phyloP scores from a whole-genome alignment of 2,329 filamentous ascomycete genomes.

The Erysiphe pulchra region DNA sequence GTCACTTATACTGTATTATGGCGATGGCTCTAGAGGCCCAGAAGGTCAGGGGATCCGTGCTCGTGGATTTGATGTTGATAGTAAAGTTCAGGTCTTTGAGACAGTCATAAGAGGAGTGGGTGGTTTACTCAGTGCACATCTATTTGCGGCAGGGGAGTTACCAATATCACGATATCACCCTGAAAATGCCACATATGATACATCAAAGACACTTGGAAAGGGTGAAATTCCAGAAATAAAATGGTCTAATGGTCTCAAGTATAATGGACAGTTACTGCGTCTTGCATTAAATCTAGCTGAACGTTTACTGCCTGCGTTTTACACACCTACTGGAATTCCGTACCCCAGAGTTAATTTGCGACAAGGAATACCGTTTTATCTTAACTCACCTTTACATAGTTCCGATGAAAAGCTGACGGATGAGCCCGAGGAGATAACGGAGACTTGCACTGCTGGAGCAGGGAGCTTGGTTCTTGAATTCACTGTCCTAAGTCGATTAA shows the following conservation, averaged over 20 bases:
- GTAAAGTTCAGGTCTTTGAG: slow-evolving; percentile 96
- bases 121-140: slow-evolving; percentile 71
- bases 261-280: slow-evolving; percentile 75
- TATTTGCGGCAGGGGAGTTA: slow-evolving; percentile 76
- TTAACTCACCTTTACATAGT: slow-evolving; percentile 55
- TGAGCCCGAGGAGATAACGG: slow-evolving; percentile 43
- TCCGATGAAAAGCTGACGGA: slow-evolving; percentile 17
- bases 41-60: slow-evolving; percentile 45
- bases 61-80: slow-evolving; percentile 77
- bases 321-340: slow-evolving; percentile 70
- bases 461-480: slow-evolving; percentile 88
- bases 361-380: slow-evolving; percentile 76
- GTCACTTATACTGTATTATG: slow-evolving; percentile 57
- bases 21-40: slow-evolving; percentile 49
- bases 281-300: slow-evolving; percentile 67
- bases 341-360: slow-evolving; percentile 87
- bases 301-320: slow-evolving; percentile 73
- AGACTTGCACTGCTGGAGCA: slow-evolving; percentile 92
- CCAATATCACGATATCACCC: slow-evolving; percentile 61
- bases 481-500: slow-evolving; percentile 66
- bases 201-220: slow-evolving; percentile 15
- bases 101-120: slow-evolving; percentile 87
- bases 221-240: slow-evolving; percentile 28
- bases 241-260: slow-evolving; percentile 57
- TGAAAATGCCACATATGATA: slow-evolving; percentile 4